Percentiles rank a stretch among this genome's conserved stretches.
Evolutionary conservation across 176 grass and related monocot species (phyloP).

Genomic region (Alloteropsis semialata): DNA sequence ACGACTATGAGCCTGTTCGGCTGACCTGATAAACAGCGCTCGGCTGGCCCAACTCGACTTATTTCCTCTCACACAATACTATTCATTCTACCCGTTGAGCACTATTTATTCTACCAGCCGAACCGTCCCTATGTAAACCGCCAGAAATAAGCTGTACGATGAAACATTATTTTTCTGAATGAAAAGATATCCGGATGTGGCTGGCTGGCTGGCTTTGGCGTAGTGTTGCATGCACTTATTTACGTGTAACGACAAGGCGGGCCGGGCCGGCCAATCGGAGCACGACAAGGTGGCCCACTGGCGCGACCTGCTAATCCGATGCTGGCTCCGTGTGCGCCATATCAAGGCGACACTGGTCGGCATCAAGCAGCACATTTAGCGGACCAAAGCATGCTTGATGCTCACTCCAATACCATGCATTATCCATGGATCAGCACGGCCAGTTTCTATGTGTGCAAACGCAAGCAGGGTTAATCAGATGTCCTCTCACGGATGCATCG

Average conservation of each 20-base stretch:
- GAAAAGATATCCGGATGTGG: background rate
- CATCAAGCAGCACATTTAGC: slow-evolving; percentile 21
- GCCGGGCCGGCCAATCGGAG: background rate
- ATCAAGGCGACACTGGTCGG: slow-evolving; percentile 40
- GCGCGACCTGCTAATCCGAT: slow-evolving; percentile 23
- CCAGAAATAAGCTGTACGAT: background rate
- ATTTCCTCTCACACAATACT: no score
- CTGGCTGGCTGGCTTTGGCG: background rate
- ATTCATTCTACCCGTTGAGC: no score
- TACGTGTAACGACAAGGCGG: background rate
- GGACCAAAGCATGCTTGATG: slow-evolving; percentile 20
- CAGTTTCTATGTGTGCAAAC: background rate
- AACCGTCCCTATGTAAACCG: background rate
- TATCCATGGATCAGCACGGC: background rate
- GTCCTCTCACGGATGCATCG: slow-evolving; percentile 7
- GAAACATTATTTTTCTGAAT: background rate
- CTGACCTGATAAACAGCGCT: no score
- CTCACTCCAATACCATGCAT: slow-evolving; percentile 15
- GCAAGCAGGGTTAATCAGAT: slow-evolving; percentile 22
- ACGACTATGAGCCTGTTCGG: no score
- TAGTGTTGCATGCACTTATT: background rate
- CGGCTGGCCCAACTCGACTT: no score
- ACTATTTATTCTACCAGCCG: no score
- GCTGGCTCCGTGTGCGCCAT: background rate
- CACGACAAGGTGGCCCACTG: slow-evolving; percentile 23